Base-by-base conservation (phyloP, 495 filamentous ascomycete species). In the Neurospora sp. region DNA sequence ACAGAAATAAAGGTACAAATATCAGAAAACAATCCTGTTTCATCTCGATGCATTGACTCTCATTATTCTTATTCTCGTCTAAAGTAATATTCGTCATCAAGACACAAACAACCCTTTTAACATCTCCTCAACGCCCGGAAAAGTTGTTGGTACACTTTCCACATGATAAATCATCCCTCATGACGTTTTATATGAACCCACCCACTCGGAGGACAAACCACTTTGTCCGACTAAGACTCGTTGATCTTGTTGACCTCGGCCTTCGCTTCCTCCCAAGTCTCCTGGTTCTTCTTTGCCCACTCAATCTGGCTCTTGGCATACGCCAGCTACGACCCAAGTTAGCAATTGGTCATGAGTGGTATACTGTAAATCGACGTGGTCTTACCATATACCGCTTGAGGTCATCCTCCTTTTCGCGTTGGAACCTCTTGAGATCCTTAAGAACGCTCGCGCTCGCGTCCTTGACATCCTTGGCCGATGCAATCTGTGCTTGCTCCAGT, bases 251-350 rank as follows among this genome's bases (percentile, higher is more conserved):
- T 89, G 70, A 97, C 92, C 78, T 98, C 96, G n/a, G 90, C 91
- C 77, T 89, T 93, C 4, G 96, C 96, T 80, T 98, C 94, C 77
- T 94, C 93, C 96, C 96, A 99, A 4, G 93, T 93, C 78, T 97
- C 94, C 77, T 96, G 90, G 77, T 94, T 98, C 84, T 96, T 96
- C 81, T 91, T 94, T n/a, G 96, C 96, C 96, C 96, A 99, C 81
- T 98, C 94, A 73, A 99, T 91, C 80, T 99, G 96, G 80, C 91
- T 94, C 78, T 90, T 92, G 13, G 96, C 96, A 79, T 97, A 99
- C 66, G 94, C 92, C 75, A 97, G 88, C 95, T 98, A 73, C 24
- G 8, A 69, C 17, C 45, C 73, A 71, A 79, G 74, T 84, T 72
- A 74, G 73, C 71, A 71, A 13, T 37, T 21, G 0, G 19, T n/a